Evolutionary conservation across 148 eudicot species (phyloP).

Genomic region (Camellia sinensis): DNA sequence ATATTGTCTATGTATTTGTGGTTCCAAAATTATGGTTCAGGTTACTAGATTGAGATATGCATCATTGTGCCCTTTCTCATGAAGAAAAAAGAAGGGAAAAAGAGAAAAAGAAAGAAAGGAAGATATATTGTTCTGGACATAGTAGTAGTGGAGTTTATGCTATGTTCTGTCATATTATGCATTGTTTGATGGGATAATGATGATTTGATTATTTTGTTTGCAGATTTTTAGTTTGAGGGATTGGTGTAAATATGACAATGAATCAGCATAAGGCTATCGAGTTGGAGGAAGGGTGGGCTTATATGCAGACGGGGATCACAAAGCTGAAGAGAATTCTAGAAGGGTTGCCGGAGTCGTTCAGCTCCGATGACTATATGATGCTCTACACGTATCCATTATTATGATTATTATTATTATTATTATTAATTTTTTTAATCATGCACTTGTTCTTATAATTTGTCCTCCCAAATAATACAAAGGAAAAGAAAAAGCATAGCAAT

Average conservation of each 20-base stretch:
- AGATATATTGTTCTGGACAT: not conserved
- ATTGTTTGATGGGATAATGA: not conserved
- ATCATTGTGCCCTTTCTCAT: not conserved
- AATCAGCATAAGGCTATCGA: not conserved
- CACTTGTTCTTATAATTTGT: no score
- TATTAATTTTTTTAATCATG: not conserved
- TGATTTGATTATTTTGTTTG: not conserved
- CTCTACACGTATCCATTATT: slow-evolving; percentile 27
- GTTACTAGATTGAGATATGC: not conserved
- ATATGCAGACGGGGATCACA: no score
- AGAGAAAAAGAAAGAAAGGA: not conserved
- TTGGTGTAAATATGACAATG: slow-evolving; percentile 5
- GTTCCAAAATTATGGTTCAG: no score
- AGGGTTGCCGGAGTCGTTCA: no score
- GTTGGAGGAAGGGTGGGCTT: no score
- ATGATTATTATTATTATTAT: not conserved
- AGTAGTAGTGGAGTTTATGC: not conserved
- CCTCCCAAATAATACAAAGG: no score
- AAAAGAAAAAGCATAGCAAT: no score
- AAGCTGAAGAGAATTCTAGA: no score
- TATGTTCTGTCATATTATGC: not conserved
- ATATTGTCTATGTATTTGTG: no score
- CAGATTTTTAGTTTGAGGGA: not conserved
- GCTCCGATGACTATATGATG: no score
- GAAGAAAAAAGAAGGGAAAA: not conserved